Evolutionary conservation across 441 rosid genomes (phyloP), one percentile per base, ranked within the genome.

Genomic region (Manihot esculenta): DNA sequence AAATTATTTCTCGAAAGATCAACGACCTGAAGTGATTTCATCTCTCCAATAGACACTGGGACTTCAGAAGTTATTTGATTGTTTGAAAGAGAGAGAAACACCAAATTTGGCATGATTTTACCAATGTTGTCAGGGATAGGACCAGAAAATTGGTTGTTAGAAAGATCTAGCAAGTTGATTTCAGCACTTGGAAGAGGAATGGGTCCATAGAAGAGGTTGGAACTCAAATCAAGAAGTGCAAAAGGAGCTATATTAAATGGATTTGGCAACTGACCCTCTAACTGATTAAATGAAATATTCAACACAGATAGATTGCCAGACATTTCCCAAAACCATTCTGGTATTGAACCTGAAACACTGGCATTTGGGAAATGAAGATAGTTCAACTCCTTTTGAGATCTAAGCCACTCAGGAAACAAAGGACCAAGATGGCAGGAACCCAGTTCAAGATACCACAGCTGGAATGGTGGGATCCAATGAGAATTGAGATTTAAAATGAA

Each of bases 311-410:
- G 42, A 35, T 79, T 79, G 41, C 75, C 53, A 30, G 85, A 79
- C 71, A 79, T 77, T 14, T 72, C 85, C 87, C 89, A 83, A 42
- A 85, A 76, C 85, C 87, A 85, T 51, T 63, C 45, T 1, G 87
- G 89, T 30, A 83, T 64, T 26, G 74, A 44, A 51, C 68, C 82
- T 61, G 77, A 74, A 66, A 85, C 78, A 70, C 87, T 83, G 50
- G 85, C 76, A 74, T 81, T 85, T 54, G 84, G 74, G 60, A 83
- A 33, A 64, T 78, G 81, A 7, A 85, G 75, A 64, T 15, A 20
- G 10, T 0, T 0, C 26, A 79, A 23, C 69, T 62, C 70, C 15
- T 75, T 71, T 57, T 81, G 82, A 74, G 65, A 56, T 62, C 53
- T 41, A 45, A 83, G 74, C 85, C 87, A 85, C 2, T 35, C 54